Conservation (phyloP, 495 filamentous ascomycete species). For the Astrothelium subdiscretum region DNA sequence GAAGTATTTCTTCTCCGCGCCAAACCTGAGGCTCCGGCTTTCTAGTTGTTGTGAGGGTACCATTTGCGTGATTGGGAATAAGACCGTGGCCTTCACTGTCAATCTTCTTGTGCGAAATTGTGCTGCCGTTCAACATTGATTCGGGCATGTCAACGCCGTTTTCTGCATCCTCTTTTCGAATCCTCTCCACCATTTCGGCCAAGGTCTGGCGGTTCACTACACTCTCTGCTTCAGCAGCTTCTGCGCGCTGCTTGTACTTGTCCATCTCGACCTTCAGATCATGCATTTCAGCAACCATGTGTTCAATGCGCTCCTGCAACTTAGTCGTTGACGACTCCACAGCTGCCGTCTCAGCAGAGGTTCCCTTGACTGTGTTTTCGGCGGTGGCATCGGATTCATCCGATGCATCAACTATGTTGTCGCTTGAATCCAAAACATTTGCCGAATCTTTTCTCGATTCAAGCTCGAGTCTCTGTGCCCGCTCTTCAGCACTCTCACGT, state of each 20-base stretch:
- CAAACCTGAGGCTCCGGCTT: slow-evolving; percentile 6
- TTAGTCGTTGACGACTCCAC: slow-evolving; percentile 25
- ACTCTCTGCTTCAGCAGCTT: slow-evolving; percentile 66
- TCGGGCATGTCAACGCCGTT: slow-evolving; percentile 17
- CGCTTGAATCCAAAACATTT: slow-evolving; percentile 16
- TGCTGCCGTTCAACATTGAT: slow-evolving; percentile 11
- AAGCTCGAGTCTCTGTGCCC: slow-evolving; percentile 57
- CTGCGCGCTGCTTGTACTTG: slow-evolving; percentile 60
- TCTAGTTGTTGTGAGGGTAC: neutral
- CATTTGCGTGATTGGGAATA: neutral
- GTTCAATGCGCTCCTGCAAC: slow-evolving; percentile 64
- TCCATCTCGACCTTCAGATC: slow-evolving; percentile 72
- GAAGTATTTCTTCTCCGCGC: slow-evolving; percentile 13
- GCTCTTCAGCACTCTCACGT: slow-evolving; percentile 70
- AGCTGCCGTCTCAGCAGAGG: slow-evolving; percentile 31
- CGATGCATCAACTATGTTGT: neutral
- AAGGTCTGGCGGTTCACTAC: slow-evolving; percentile 56
- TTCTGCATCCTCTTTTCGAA: slow-evolving; percentile 54
- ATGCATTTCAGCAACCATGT: slow-evolving; percentile 72
- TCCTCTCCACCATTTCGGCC: slow-evolving; percentile 77
- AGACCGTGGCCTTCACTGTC: neutral
- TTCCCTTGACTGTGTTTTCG: slow-evolving; percentile 8
- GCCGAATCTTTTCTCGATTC: slow-evolving; percentile 24
- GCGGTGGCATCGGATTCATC: neutral
- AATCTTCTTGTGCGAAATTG: slow-evolving; percentile 1